These are phyloP conservation scores for Phytopythium boreale DNA, from an alignment of 352 stramenopile genomes.

Conservation along the genomic window DNA sequence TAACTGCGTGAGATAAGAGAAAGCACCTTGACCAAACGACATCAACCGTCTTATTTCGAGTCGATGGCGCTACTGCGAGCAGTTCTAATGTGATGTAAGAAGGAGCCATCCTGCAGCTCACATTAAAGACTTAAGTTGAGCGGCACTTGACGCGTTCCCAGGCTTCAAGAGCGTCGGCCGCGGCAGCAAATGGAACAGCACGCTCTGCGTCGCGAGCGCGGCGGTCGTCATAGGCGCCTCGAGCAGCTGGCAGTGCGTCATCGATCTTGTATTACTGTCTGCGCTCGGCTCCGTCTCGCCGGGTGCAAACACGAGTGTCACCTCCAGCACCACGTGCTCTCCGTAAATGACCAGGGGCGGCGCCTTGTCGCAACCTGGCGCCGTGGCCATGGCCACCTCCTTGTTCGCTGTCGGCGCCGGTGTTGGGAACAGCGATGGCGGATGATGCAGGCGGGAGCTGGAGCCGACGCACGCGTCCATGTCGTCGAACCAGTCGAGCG, in stretches of 20 bases:
- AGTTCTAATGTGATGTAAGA: no score
- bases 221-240: conserved; percentile 34
- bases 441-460: background rate
- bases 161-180: background rate
- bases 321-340: conserved; percentile 16
- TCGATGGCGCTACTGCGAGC: no score
- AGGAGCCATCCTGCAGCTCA: background rate
- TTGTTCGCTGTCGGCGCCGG: background rate
- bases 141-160: background rate
- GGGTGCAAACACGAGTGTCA: conserved; percentile 9
- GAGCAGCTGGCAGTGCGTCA: conserved; percentile 24
- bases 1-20: background rate
- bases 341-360: conserved; percentile 25
- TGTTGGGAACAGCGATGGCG: background rate
- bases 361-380: background rate
- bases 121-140: background rate
- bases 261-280: background rate
- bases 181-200: conserved; percentile 1
- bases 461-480: background rate
- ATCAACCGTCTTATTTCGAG: background rate
- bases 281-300: background rate
- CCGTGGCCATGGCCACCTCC: background rate
- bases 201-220: background rate
- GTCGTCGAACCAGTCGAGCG: conserved; percentile 28
- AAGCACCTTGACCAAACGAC: background rate